These are phyloP conservation scores for Hypomyces perniciosus DNA, from an alignment of 2,329 filamentous ascomycete genomes.

Conservation along the genomic window DNA sequence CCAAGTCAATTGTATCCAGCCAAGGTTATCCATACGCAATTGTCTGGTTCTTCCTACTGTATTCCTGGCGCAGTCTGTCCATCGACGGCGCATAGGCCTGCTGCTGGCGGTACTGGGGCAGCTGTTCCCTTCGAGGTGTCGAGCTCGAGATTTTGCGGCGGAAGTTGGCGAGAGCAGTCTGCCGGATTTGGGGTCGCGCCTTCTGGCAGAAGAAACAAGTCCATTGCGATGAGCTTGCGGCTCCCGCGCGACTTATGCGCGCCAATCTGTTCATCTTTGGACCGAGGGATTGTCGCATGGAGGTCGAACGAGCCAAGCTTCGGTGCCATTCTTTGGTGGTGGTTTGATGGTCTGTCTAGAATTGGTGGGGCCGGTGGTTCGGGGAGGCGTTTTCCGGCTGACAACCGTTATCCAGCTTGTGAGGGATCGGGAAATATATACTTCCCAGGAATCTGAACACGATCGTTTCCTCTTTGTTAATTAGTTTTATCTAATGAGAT, in stretches of 20 bases:
- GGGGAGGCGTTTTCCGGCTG: background rate
- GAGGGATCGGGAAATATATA: too few relatives aligned
- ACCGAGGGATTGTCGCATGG: constrained; percentile 16
- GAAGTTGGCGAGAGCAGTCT: constrained; percentile 17
- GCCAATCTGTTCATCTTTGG: constrained; percentile 35
- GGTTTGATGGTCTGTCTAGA: background rate
- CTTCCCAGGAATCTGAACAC: too few relatives aligned
- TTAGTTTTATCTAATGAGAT: too few relatives aligned
- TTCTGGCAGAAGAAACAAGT: constrained; percentile 34
- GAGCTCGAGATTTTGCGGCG: constrained; percentile 29
- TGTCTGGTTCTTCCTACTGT: constrained; percentile 61
- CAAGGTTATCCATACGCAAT: constrained; percentile 32
- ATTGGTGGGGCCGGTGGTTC: constrained; percentile 10
- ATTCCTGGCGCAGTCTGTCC: constrained; percentile 58
- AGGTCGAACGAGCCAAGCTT: too few relatives aligned
- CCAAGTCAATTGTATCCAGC: constrained; percentile 4
- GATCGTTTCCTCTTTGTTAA: too few relatives aligned
- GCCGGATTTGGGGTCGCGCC: constrained; percentile 24
- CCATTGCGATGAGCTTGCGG: constrained; percentile 25
- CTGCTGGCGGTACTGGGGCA: constrained; percentile 21
- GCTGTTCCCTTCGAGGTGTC: constrained; percentile 17
- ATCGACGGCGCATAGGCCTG: constrained; percentile 37
- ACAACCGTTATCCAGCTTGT: too few relatives aligned
- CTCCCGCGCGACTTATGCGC: constrained; percentile 26
- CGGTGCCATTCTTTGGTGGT: background rate